phyloP scores from a whole-genome alignment of 2,329 filamentous ascomycete species.

The Allantophomopsis lycopodina region DNA sequence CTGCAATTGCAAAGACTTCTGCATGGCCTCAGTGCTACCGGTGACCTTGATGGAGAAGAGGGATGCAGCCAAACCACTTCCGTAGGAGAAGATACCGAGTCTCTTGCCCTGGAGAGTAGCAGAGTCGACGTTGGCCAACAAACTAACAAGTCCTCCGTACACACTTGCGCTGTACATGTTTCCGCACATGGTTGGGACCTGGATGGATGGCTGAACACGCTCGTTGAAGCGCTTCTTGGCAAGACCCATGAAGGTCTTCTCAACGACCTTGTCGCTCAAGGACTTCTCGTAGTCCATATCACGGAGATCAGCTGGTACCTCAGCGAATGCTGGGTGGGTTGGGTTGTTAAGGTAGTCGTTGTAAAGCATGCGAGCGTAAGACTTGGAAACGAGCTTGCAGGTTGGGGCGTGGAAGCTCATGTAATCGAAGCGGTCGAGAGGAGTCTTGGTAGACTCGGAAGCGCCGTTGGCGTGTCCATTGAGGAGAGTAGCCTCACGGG shows the following conservation, averaged over 20 bases:
- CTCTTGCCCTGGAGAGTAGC: conserved; percentile 38
- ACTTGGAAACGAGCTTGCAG: conserved; percentile 80
- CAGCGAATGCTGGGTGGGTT: conserved; percentile 51
- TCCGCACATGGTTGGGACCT: conserved; percentile 63
- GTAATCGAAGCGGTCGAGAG: conserved; percentile 73
- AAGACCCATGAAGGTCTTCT: conserved; percentile 76
- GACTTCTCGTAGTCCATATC: conserved; percentile 72
- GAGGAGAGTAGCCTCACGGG: conserved; percentile 49
- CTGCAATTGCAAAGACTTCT: conserved; percentile 56
- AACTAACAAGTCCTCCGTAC: conserved; percentile 37
- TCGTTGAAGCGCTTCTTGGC: conserved; percentile 77
- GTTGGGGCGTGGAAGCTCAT: conserved; percentile 72
- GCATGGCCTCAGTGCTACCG: conserved; percentile 54
- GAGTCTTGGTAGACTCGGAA: conserved; percentile 35
- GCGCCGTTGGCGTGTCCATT: conserved; percentile 38
- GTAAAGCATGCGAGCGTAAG: conserved; percentile 71
- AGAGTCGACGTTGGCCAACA: conserved; percentile 42
- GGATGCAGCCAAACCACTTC: conserved; percentile 56
- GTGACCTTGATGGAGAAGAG: conserved; percentile 61
- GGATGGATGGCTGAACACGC: conserved; percentile 58
- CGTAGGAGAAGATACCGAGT: conserved; percentile 50
- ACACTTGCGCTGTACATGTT: conserved; percentile 52
- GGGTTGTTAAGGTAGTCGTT: conserved; percentile 70
- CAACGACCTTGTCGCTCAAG: conserved; percentile 65
- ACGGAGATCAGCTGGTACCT: conserved; percentile 62